Conservation (phyloP, 208 protist species). For the Trypanosoma brucei region DNA sequence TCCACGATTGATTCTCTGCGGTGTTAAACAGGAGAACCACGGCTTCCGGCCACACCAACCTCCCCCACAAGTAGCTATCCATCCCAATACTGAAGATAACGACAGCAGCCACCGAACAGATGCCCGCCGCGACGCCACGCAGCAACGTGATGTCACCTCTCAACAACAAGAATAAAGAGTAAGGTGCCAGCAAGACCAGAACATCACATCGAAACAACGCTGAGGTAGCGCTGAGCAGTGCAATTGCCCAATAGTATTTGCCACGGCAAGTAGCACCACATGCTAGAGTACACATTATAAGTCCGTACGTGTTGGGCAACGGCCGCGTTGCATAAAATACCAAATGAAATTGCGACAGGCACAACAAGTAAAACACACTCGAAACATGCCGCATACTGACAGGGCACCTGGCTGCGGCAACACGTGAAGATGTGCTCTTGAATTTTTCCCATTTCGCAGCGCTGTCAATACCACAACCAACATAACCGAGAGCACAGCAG, state of each 20-base stretch:
- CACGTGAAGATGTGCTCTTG: background rate
- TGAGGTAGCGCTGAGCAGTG: conserved; percentile 28
- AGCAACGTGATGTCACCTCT: conserved; percentile 10
- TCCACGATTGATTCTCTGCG: conserved; percentile 61
- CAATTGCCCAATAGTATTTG: conserved; percentile 14
- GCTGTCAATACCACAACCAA: conserved; percentile 13
- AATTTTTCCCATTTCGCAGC: background rate
- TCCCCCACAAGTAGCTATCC: conserved; percentile 83
- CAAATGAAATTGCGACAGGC: conserved; percentile 80
- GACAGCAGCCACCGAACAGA: conserved; percentile 16
- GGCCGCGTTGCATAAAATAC: conserved; percentile 86
- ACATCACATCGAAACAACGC: conserved; percentile 83
- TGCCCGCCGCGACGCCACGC: conserved; percentile 15
- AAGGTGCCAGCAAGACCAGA: conserved; percentile 55
- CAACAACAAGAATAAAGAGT: conserved; percentile 30
- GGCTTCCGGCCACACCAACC: conserved; percentile 87
- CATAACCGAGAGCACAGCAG: conserved; percentile 23
- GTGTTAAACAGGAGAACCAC: conserved; percentile 92
- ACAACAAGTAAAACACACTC: conserved; percentile 44
- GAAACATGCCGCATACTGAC: too few species aligned
- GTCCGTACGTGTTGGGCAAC: conserved; percentile 91
- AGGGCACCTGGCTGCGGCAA: background rate
- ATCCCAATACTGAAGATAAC: conserved; percentile 40
- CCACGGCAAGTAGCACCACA: conserved; percentile 38
- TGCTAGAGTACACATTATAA: conserved; percentile 42